Evolutionary conservation across 805 yeast species (phyloP), one percentile per base, ranked within the genome.

Genomic region (Zygoascus biomembranicola): DNA sequence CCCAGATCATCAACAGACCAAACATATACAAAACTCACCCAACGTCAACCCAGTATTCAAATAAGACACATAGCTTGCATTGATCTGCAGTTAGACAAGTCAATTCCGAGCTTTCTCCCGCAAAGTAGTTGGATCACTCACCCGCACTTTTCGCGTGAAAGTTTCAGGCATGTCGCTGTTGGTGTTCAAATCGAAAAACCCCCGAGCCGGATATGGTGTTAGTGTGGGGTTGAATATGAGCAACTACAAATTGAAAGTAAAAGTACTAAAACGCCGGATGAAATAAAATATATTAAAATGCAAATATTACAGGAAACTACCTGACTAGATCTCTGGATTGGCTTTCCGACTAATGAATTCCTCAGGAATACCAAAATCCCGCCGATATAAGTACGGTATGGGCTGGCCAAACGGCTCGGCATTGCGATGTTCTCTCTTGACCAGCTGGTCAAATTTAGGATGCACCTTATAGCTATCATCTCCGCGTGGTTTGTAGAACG

Each of bases 351-450:
- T 4, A n/a, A 8, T 35, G 8, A 11, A 28, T n/a, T 26, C 13
- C 13, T 43, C 51, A 26, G 62, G 62, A 37, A 59, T 56, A 32
- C 55, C 59, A 45, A 59, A 59, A 11, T 59, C 60, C 5, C 37
- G n/a, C 32, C 19, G 20, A 13, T 20, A 19, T 49, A 50, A 28
- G 16, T 19, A 23, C 11, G 61, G 59, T 9, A 55, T 41, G n/a
- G 44, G 50, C n/a, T 49, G 42, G 13, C 61, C 60, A 49, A 59
- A 59, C 18, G 61, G 62, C 5, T 43, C 43, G 26, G 37, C 52
- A 32, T 50, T 52, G 14, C 60, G 51, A 32, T 50, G 51, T 13
- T 46, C 44, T 9, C 57, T 43, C n/a, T 45, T 31, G n/a, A 52
- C 44, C 41, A 58, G 50, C 47, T 52, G 55, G 32, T 59, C 60